Evolutionary conservation across 257 asterid genomes (phyloP).

Genomic region (Fraxinus excelsior): DNA sequence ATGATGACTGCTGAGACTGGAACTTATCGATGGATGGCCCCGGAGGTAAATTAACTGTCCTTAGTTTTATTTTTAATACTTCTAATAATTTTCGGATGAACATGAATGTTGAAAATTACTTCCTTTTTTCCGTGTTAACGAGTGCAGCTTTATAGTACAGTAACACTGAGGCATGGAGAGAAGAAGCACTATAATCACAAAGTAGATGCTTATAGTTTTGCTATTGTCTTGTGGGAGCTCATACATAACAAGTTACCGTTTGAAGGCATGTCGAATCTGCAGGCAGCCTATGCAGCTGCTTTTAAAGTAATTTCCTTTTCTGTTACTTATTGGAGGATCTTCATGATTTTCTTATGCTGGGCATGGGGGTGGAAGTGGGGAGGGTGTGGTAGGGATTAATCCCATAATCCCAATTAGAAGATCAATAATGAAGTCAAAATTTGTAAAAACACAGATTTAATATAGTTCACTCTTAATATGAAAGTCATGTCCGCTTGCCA

Average conservation of each 20-base stretch:
- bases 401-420: too few species aligned
- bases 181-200: slow-evolving; percentile 97
- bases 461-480: too few species aligned
- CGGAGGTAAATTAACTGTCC: slow-evolving; percentile 48
- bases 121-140: background rate
- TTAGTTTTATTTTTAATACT: background rate
- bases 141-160: slow-evolving; percentile 91
- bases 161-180: slow-evolving; percentile 92
- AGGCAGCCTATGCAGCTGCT: slow-evolving; percentile 99
- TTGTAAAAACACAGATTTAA: too few species aligned
- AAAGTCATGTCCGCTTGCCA: too few species aligned
- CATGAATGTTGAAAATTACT: background rate
- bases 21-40: slow-evolving; percentile 98
- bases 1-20: slow-evolving; percentile 99
- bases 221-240: slow-evolving; percentile 95
- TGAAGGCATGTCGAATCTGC: slow-evolving; percentile 95
- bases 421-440: too few species aligned
- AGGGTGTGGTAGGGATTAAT: too few species aligned
- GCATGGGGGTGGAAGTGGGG: too few species aligned
- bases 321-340: background rate
- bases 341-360: too few species aligned
- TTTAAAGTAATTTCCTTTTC: slow-evolving; percentile 58
- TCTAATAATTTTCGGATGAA: slow-evolving; percentile 7
- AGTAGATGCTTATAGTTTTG: slow-evolving; percentile 97
- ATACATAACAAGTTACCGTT: slow-evolving; percentile 79